Base-by-base conservation (phyloP, 441 rosid species). In the Viola pubescens region DNA sequence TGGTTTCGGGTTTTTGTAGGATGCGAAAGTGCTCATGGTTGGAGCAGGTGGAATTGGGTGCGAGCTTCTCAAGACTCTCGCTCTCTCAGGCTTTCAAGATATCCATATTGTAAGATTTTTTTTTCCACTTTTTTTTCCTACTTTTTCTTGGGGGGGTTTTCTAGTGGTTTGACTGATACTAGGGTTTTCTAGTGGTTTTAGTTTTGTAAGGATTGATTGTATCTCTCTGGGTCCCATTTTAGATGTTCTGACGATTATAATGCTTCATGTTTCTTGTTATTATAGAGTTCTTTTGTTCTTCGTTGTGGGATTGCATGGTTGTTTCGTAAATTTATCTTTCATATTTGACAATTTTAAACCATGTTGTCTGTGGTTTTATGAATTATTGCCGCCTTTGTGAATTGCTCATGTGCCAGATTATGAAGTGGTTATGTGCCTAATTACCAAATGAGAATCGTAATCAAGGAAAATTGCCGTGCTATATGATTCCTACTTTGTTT, bases 31-130 rank as follows among this genome's bases (percentile, higher is more conserved):
- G 62, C 91, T 94, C 40, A 83, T 94, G 97, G 97, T 94, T 50
- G 98, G 98, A 44, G 98, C 98, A 4, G 98, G 98, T 52, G 96
- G 97, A 46, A 89, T 94, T 72, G 98, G 98, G 47, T 89, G 98
- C 63, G 98, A 94, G 87, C 80, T 94, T 47, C 92, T 94, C 13
- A 94, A 94, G 80, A 94, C 95, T 60, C 95, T 94, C 14, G 91
- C 88, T 65, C 97, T 94, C 56, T 84, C 98, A 54, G 95, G 91
- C 43, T 94, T 94, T 76, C 70, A 73, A 42, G 96, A 92, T 65
- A 88, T 92, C 64, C 97, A 92, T 83, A 83, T 94, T 40, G 97
- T 94, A 68, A 84, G 95, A 75, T 11, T 42, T 69, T 13, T 0
- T 5, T 11, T 3, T 11, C 5, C 9, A 6, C 6, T 60, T 6